A percentile compares a stretch with the other conserved stretches of the same genome.
Evolutionary conservation across 306 rosid genomes (phyloP).

Genomic region (Sicyos baderoa): DNA sequence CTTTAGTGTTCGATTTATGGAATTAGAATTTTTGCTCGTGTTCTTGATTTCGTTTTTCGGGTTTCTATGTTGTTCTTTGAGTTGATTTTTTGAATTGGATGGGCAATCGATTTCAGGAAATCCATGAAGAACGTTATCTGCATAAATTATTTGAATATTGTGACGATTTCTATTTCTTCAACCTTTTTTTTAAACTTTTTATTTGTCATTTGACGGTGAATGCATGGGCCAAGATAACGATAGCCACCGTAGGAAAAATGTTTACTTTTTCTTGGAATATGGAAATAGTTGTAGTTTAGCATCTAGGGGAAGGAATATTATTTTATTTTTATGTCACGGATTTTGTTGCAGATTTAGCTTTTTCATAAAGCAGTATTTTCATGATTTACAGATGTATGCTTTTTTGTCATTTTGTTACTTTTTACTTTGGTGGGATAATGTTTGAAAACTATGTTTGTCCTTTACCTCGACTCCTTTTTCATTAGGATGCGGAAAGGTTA

Average conservation of each 20-base stretch:
- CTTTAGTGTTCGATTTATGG: too few relatives aligned
- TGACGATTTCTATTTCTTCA: not conserved
- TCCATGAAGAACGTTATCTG: not conserved
- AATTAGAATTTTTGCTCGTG: too few relatives aligned
- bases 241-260: not conserved
- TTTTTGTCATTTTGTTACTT: not conserved
- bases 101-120: not conserved
- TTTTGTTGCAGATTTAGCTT: not conserved
- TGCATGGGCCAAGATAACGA: slow-evolving; percentile 6
- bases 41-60: not conserved
- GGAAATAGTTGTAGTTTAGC: not conserved
- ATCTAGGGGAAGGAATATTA: not conserved
- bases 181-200: not conserved
- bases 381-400: slow-evolving; percentile 1
- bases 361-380: not conserved
- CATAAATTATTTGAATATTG: not conserved
- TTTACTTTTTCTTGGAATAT: not conserved
- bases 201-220: not conserved
- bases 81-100: too few relatives aligned
- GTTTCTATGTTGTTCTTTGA: too few relatives aligned
- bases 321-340: not conserved
- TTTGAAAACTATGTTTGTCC: not conserved
- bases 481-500: too few relatives aligned
- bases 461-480: too few relatives aligned
- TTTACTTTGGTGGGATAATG: not conserved